Percentiles rank a stretch among this genome's conserved stretches.
These are phyloP conservation scores for Ettlia oleoabundans DNA, from an alignment of 139 green algal genomes.

Conservation along the genomic window DNA sequence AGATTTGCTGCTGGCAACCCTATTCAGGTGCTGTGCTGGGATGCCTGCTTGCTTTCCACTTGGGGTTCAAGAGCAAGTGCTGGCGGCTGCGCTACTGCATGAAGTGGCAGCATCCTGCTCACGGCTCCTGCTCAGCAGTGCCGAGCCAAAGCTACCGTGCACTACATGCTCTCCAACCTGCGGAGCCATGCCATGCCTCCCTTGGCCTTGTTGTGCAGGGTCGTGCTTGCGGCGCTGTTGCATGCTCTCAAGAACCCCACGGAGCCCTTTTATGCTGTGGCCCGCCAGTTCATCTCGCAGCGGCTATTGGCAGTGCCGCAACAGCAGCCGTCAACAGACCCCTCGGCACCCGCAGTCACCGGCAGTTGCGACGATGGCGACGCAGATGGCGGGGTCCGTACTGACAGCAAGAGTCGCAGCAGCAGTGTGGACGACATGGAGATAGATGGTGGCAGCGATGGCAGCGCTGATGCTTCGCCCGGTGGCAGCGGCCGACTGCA, in stretches of 20 bases:
- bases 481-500: background rate
- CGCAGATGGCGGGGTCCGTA: too few species aligned
- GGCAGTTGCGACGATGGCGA: too few species aligned
- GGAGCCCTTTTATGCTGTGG: conserved; percentile 9
- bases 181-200: background rate
- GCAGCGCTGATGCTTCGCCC: background rate
- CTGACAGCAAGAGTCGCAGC: too few species aligned
- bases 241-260: conserved; percentile 34
- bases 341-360: too few species aligned
- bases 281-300: conserved; percentile 2
- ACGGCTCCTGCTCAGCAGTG: too few species aligned
- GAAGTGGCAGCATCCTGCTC: too few species aligned
- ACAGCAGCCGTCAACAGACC: background rate
- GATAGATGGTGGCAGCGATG: background rate
- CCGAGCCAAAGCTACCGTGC: too few species aligned
- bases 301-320: conserved; percentile 5
- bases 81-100: too few species aligned
- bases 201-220: conserved; percentile 17
- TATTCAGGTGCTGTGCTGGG: background rate
- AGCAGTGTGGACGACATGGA: conserved; percentile 4
- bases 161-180: too few species aligned
- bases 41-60: too few species aligned
- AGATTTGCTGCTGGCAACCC: too few species aligned
- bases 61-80: too few species aligned
- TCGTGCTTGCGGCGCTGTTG: conserved; percentile 52